A percentile compares a stretch with the other conserved stretches of the same genome.
Conservation (phyloP, 2,329 filamentous ascomycete species). For the Fusarium dimerum region DNA sequence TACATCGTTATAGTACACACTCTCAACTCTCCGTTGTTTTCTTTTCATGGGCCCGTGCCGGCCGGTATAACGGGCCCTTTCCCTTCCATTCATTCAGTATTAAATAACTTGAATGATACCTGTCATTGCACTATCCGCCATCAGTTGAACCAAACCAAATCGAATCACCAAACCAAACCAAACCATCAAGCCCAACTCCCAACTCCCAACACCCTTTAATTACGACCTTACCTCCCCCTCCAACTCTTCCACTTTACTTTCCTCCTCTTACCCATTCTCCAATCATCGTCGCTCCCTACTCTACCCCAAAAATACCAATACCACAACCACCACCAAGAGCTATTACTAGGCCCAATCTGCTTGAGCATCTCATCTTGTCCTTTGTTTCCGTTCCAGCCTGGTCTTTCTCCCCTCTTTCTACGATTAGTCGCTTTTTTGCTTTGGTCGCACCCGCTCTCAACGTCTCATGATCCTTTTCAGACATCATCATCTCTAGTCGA, state of each 20-base stretch:
- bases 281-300: conserved; percentile 24
- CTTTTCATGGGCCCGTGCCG: conserved; percentile 1
- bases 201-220: not conserved
- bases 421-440: not conserved
- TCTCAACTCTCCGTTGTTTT: too few relatives aligned
- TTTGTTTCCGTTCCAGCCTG: not conserved
- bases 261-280: conserved; percentile 25
- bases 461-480: not conserved
- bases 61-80: conserved; percentile 18
- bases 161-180: conserved; percentile 1
- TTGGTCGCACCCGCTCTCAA: not conserved
- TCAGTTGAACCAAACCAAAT: not conserved
- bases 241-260: conserved; percentile 16
- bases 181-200: not conserved
- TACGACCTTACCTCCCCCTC: conserved; percentile 8
- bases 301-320: conserved; percentile 26
- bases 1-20: not conserved
- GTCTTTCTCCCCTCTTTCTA: not conserved
- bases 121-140: not conserved
- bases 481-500: not conserved
- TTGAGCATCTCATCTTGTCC: not conserved
- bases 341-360: not conserved
- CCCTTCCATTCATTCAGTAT: conserved; percentile 1
- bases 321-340: conserved; percentile 8
- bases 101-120: not conserved